Percentiles rank a stretch among this genome's conserved stretches.
Conservation (phyloP, 78 protist species). For the Protostelium mycophagum region DNA sequence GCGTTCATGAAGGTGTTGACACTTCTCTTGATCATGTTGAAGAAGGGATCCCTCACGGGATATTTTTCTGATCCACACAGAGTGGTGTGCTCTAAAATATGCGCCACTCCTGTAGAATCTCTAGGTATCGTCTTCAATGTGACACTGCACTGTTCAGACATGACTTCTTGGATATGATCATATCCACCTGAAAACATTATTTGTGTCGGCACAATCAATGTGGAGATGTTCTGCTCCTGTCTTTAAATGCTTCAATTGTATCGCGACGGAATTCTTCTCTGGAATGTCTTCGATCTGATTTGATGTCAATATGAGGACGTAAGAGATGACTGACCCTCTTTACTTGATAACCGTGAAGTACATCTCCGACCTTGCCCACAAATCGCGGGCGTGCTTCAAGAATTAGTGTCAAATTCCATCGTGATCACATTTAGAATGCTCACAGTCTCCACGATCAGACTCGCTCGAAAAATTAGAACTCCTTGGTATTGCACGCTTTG, state of each 20-base stretch:
- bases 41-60: slow-evolving; percentile 89
- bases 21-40: slow-evolving; percentile 77
- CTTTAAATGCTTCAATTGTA: slow-evolving; percentile 20
- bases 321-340: background rate
- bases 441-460: background rate
- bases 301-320: background rate
- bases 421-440: background rate
- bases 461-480: background rate
- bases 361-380: background rate
- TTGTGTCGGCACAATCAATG: slow-evolving; percentile 50
- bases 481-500: background rate
- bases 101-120: slow-evolving; percentile 82
- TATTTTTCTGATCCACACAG: slow-evolving; percentile 87
- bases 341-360: background rate
- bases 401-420: background rate
- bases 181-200: slow-evolving; percentile 40
- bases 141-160: slow-evolving; percentile 32
- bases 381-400: background rate
- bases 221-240: slow-evolving; percentile 65
- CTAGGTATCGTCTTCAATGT: slow-evolving; percentile 72
- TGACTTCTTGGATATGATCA: background rate
- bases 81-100: slow-evolving; percentile 92
- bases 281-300: background rate
- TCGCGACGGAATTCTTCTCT: background rate
- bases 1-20: slow-evolving; percentile 66